Base-by-base conservation (phyloP, 441 rosid species). In the Macaranga tanarius region DNA sequence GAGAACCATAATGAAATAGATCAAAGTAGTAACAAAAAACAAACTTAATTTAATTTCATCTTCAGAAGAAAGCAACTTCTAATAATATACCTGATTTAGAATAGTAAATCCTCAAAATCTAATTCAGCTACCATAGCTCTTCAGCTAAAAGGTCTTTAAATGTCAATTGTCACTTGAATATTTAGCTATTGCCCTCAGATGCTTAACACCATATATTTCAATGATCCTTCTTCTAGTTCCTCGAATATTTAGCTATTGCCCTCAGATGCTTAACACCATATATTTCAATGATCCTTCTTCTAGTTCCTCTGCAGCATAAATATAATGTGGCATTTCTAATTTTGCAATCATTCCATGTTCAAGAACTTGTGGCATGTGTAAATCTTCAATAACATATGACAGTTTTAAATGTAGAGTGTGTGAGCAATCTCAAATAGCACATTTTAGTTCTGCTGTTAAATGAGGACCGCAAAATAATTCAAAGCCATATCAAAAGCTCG, bases 291-390 rank as follows among this genome's bases (percentile, higher is more conserved):
- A 17, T 20, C 17, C 26, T 38, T 44, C 10, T 3, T 47, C 26
- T 47, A 28, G 5, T 44, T 45, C 26, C 23, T 26, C 4, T 50
- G 7, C 1, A 28, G 2, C 9, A 23, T 31, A 4, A 23, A 20
- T 17, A 25, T 0, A 25, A 28, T 7, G 28, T 48, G 25, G 42
- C 26, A 67, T 13, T 28, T 51, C 47, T 59, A 31, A 44, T 5
- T 11, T 70, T 31, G 19, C 31, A 71, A 10, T 47, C 15, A 45
- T 28, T 71, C 22, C 26, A 60, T 59, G 34, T 69, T 62, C 42
- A 3, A 40, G 5, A 40, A 40, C 44, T 40, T 40, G 9, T n/a
- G 16, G 28, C 20, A 54, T 68, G 50, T n/a, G 10, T 19, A 51
- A 52, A 51, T 11, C 47, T 67, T 51, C 17, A 40, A 56, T 12